Conservation (phyloP, 306 rosid genomes). For the Lathyrus tuberosus region DNA sequence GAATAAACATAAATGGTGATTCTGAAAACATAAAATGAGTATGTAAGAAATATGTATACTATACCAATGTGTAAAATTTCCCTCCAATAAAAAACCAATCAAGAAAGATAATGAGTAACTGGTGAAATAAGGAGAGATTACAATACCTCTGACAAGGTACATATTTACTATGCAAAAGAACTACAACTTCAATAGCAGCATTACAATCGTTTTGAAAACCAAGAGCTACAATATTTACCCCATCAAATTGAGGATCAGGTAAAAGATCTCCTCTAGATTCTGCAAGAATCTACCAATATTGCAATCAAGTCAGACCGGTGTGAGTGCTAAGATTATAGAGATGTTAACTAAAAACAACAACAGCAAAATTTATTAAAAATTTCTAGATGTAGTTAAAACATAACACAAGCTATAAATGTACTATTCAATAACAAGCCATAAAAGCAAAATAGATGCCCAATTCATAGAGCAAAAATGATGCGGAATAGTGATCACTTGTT, state of each 20-base stretch:
- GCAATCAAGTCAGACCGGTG: conserved; percentile 39
- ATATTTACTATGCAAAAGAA: conserved; percentile 61
- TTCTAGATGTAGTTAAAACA: conserved; percentile 13
- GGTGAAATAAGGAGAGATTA: conserved; percentile 26
- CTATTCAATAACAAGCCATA: conserved; percentile 18
- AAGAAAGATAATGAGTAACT: conserved; percentile 15
- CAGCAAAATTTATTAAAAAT: background rate
- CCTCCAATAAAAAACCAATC: conserved; percentile 22
- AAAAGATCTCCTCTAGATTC: conserved; percentile 87
- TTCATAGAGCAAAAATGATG: background rate
- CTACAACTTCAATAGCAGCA: conserved; percentile 57
- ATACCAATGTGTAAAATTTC: conserved; percentile 29
- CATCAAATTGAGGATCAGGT: conserved; percentile 86
- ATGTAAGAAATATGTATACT: conserved; percentile 26
- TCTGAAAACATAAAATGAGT: conserved; percentile 24
- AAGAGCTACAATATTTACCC: conserved; percentile 67
- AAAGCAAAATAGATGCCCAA: conserved; percentile 11
- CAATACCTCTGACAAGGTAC: conserved; percentile 64
- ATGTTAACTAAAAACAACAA: conserved; percentile 23
- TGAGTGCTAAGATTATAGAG: conserved; percentile 22
- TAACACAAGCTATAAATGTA: background rate
- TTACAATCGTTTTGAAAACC: conserved; percentile 71
- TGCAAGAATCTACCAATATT: conserved; percentile 67
- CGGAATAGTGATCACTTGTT: background rate
- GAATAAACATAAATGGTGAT: conserved; percentile 36